phyloP scores from a whole-genome alignment of 768 basidiomycete species.

The Naganishia onofrii region DNA sequence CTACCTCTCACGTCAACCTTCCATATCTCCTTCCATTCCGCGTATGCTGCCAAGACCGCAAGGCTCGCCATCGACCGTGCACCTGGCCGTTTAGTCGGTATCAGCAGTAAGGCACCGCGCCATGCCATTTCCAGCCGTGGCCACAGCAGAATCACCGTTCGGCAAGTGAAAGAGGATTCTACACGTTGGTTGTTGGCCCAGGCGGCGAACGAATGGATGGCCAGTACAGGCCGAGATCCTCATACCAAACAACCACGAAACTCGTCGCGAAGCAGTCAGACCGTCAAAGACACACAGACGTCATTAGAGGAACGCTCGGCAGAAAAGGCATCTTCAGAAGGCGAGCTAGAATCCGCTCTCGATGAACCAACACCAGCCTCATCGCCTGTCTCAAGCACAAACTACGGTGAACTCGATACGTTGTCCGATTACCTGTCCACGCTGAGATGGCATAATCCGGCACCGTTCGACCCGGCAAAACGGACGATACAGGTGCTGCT shows the following conservation, averaged over 20 bases:
- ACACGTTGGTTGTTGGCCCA: constrained; percentile 7
- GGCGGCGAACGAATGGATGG: constrained; percentile 9
- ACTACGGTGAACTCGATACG: not conserved
- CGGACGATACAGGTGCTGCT: constrained; percentile 3
- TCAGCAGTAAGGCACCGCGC: not conserved
- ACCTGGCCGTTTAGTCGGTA: not conserved
- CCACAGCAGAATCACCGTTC: not conserved
- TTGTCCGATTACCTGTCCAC: constrained; percentile 8
- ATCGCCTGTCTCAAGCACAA: not conserved
- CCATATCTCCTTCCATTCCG: constrained; percentile 8
- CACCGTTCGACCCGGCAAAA: constrained; percentile 11
- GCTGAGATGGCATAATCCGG: not conserved
- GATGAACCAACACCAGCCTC: not conserved
- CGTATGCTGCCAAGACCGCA: not conserved
- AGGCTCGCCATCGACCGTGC: constrained; percentile 3
- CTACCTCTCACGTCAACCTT: not conserved
- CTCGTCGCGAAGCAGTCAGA: not conserved
- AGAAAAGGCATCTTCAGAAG: not conserved
- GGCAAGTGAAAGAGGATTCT: constrained; percentile 3
- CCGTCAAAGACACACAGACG: not conserved
- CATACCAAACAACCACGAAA: not conserved
- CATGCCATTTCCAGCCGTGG: not conserved
- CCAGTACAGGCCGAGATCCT: not conserved
- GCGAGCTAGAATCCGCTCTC: not conserved
- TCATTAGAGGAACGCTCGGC: not conserved